Base-by-base conservation (phyloP, 2,329 filamentous ascomycete species). In the Alternaria gansuensis region DNA sequence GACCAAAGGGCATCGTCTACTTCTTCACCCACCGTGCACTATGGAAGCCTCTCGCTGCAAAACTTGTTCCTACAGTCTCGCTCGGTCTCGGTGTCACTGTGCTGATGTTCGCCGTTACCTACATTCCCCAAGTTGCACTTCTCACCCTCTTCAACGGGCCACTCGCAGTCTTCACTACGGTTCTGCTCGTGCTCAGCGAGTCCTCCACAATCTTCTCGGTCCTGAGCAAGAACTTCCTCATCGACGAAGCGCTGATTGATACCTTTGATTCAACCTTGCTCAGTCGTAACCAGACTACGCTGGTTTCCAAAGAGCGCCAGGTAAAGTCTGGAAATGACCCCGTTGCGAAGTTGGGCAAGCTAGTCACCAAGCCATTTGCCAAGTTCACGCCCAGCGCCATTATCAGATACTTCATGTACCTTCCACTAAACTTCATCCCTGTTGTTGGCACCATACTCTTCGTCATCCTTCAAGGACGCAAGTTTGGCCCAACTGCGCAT, bases 361-460 rank as follows among this genome's bases (percentile, higher is more conserved):
- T 87, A 48, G 73, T 85, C 34, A 82, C 80, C 65, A 84, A 81
- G 66, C 85, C 84, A 0, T 84, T 88, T 58, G 78, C 77, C 26
- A 80, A 82, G 59, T 84, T 84, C 56, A 81, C 81, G 0, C 81
- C 83, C 1, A 78, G 78, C 69, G 87, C 89, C 7, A 78, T 97
- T 43, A 80, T 97, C 37, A 84, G 91, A 40, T 94, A 94, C 70
- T 74, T 96, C 63, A 86, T 97, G 80, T 95, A 96, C 75, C 82
- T 97, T 40, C 93, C 94, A 10, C 83, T 98, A 60, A 98, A 97
- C 80, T 93, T 97, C 74, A 93, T 98, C 51, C 94, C 94, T 0
- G 84, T 97, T 0, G 86, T 97, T 17, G 94, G 94, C 5, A 97
- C 93, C 0, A 81, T 88, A 7, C 80, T 93, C 4, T 98, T 96